These are phyloP conservation scores for Salix caprea DNA, from an alignment of 345 rosid species.

Conservation along the genomic window DNA sequence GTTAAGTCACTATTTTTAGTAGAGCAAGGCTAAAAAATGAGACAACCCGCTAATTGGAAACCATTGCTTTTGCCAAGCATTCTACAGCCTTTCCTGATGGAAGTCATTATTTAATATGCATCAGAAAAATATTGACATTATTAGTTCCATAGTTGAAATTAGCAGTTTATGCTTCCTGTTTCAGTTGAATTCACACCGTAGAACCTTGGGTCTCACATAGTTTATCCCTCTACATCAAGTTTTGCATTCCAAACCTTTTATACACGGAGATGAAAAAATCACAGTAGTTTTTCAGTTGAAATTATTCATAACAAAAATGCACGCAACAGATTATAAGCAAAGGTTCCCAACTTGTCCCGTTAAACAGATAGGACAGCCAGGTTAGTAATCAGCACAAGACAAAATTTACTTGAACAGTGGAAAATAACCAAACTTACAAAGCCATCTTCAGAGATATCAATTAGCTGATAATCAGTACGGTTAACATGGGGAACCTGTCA, in stretches of 20 bases:
- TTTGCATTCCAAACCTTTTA: not conserved
- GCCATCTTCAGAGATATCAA: conserved; percentile 78
- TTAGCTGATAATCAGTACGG: conserved; percentile 69
- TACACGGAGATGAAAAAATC: not conserved
- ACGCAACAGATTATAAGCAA: not conserved
- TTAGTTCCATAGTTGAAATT: not conserved
- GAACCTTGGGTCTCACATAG: not conserved
- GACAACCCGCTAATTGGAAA: not conserved
- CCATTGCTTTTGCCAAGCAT: not conserved
- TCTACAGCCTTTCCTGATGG: not conserved
- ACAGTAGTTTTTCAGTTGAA: not conserved
- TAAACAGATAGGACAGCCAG: not conserved
- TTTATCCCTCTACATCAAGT: not conserved
- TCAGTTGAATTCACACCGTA: not conserved
- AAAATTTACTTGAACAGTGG: not conserved
- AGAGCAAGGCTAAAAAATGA: not conserved
- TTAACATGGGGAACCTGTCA: conserved; percentile 67
- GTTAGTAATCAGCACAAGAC: not conserved
- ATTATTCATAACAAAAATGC: not conserved
- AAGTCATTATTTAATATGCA: not conserved
- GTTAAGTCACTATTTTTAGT: not conserved
- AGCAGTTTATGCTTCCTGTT: not conserved
- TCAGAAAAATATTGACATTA: not conserved
- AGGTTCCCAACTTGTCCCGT: not conserved
- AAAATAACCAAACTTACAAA: conserved; percentile 46